phyloP scores from a whole-genome alignment of 1,139 yeast species.

The Waltiozyma sp. region DNA sequence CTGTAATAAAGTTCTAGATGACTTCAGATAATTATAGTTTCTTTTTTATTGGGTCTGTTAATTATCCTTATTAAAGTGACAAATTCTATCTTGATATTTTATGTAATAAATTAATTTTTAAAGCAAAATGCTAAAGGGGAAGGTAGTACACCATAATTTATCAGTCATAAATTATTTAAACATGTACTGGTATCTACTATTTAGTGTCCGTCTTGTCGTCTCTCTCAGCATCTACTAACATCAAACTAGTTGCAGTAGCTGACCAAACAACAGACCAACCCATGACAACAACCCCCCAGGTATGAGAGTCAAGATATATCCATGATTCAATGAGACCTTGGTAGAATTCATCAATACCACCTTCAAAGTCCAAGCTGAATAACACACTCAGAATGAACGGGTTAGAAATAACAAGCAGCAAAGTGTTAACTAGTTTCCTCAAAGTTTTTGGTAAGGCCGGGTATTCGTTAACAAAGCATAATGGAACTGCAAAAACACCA shows the following conservation, averaged over 20 bases:
- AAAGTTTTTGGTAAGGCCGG: background rate
- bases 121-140: too few relatives aligned
- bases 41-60: too few relatives aligned
- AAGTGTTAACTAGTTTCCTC: constrained; percentile 16
- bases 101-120: too few relatives aligned
- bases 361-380: constrained; percentile 15
- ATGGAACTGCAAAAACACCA: constrained; percentile 60
- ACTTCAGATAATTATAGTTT: too few relatives aligned
- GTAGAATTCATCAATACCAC: constrained; percentile 27
- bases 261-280: constrained; percentile 87
- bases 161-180: too few relatives aligned
- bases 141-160: too few relatives aligned
- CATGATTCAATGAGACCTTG: constrained; percentile 38
- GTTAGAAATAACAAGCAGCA: constrained; percentile 36
- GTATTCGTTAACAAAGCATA: constrained; percentile 41
- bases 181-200: background rate
- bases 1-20: too few relatives aligned
- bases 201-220: background rate
- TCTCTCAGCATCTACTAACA: constrained; percentile 4
- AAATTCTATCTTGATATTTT: too few relatives aligned
- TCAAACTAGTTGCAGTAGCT: constrained; percentile 29
- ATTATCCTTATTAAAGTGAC: too few relatives aligned
- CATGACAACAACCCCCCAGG: constrained; percentile 65
- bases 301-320: constrained; percentile 70
- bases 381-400: constrained; percentile 33